Percentiles rank a stretch among this genome's conserved stretches.
Conservation (phyloP, 1,139 yeast genomes). For the Pichia sp. region DNA sequence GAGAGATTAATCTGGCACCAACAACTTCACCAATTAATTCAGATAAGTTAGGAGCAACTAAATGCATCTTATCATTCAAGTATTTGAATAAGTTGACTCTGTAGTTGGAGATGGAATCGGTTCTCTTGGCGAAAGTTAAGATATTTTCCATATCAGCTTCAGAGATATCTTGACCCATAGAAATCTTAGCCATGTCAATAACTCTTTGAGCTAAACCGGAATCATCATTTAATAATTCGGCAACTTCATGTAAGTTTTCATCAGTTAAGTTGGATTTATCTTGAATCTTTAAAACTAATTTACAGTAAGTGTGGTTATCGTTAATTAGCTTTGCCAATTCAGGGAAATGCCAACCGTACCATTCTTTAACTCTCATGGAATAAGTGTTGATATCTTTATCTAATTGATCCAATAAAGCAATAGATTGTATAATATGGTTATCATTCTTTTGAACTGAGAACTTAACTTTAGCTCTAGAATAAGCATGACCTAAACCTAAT, state of each 20-base stretch:
- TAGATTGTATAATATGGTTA: conserved; percentile 97
- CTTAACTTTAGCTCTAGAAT: conserved; percentile 98
- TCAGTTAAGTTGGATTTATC: conserved; percentile 81
- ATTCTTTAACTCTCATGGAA: conserved; percentile 98
- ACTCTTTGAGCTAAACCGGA: conserved; percentile 90
- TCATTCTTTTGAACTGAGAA: conserved; percentile 97
- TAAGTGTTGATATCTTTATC: conserved; percentile 97
- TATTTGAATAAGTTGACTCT: conserved; percentile 83
- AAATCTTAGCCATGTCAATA: conserved; percentile 85
- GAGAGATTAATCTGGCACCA: conserved; percentile 97
- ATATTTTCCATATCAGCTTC: conserved; percentile 91
- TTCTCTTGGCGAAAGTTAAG: conserved; percentile 86
- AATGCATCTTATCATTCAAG: conserved; percentile 91
- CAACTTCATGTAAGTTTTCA: conserved; percentile 81
- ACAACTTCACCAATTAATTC: conserved; percentile 97
- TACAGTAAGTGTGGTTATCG: conserved; percentile 86
- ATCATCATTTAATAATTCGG: conserved; percentile 85
- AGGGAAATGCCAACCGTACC: conserved; percentile 99
- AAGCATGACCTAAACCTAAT: conserved; percentile 97
- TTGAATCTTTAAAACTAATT: conserved; percentile 70
- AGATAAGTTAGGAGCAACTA: conserved; percentile 95
- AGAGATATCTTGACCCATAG: conserved; percentile 98
- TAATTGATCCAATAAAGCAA: conserved; percentile 91
- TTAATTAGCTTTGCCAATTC: conserved; percentile 93
- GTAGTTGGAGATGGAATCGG: conserved; percentile 87